A percentile compares a stretch with the other conserved stretches of the same genome.
These are phyloP conservation scores for Lentinula raphanica DNA, from an alignment of 768 basidiomycete genomes.

Conservation along the genomic window DNA sequence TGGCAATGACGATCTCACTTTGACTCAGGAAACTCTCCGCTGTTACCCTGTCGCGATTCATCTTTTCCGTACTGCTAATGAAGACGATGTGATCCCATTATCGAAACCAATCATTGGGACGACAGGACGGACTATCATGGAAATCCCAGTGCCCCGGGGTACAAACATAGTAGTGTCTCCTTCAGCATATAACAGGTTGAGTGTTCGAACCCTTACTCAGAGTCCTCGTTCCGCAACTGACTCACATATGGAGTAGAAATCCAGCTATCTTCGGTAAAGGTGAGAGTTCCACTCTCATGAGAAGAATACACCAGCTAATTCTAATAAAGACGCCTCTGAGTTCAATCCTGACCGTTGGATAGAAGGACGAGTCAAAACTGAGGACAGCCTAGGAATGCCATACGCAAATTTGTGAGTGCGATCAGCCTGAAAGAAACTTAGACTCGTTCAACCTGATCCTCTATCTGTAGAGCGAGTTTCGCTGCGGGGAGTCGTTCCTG, in stretches of 20 bases:
- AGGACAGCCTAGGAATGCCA: slow-evolving; percentile 20
- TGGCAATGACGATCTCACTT: too few relatives aligned
- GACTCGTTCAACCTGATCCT: not conserved
- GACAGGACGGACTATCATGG: slow-evolving; percentile 25
- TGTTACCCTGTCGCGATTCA: slow-evolving; percentile 34
- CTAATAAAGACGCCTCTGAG: slow-evolving; percentile 21
- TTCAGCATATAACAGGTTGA: not conserved
- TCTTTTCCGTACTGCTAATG: slow-evolving; percentile 33
- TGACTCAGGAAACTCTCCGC: slow-evolving; percentile 42
- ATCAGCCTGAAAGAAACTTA: too few relatives aligned
- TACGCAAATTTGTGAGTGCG: slow-evolving; percentile 27
- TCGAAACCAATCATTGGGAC: slow-evolving; percentile 28
- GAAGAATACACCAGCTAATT: not conserved
- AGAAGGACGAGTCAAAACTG: slow-evolving; percentile 16
- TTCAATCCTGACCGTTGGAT: slow-evolving; percentile 41
- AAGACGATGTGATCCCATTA: slow-evolving; percentile 42
- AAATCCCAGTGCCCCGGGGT: slow-evolving; percentile 28
- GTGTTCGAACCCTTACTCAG: not conserved
- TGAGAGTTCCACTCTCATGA: not conserved
- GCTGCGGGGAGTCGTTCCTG: slow-evolving; percentile 19
- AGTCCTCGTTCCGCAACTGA: not conserved
- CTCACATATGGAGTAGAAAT: slow-evolving; percentile 15
- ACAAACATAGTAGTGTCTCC: not conserved
- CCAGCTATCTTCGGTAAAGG: slow-evolving; percentile 33
- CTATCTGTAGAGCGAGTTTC: slow-evolving; percentile 16